A percentile compares a stretch with the other conserved stretches of the same genome.
These are phyloP conservation scores for Amaranthus hypochondriacus DNA, from an alignment of 148 eudicot genomes.

Conservation along the genomic window DNA sequence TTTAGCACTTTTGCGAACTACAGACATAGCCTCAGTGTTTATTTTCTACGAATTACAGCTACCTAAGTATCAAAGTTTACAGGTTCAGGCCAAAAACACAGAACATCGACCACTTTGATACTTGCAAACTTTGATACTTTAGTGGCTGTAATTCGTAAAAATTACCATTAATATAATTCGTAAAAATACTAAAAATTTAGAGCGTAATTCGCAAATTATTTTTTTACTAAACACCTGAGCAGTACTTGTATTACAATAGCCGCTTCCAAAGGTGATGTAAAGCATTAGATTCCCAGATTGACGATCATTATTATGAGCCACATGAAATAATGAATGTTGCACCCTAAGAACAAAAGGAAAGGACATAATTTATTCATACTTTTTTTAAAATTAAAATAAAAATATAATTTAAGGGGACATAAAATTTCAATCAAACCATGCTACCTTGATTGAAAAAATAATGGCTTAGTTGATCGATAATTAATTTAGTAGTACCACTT, in stretches of 20 bases:
- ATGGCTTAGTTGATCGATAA: not conserved
- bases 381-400: not conserved
- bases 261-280: constrained; percentile 1
- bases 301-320: not conserved
- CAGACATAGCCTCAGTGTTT: too few relatives aligned
- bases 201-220: too few relatives aligned
- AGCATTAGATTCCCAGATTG: constrained; percentile 14
- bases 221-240: too few relatives aligned
- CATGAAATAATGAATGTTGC: constrained; percentile 8
- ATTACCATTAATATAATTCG: too few relatives aligned
- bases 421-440: not conserved
- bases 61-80: too few relatives aligned
- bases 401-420: not conserved
- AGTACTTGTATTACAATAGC: not conserved
- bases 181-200: too few relatives aligned
- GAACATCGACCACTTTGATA: too few relatives aligned
- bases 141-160: too few relatives aligned
- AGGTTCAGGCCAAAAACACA: too few relatives aligned
- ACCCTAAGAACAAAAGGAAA: not conserved
- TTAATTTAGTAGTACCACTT: not conserved
- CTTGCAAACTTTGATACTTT: too few relatives aligned
- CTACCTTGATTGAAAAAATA: not conserved
- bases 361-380: not conserved
- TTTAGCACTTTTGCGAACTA: too few relatives aligned
- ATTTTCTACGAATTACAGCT: too few relatives aligned